Base-by-base conservation (phyloP, 306 rosid genomes). In the Prunus mume region DNA sequence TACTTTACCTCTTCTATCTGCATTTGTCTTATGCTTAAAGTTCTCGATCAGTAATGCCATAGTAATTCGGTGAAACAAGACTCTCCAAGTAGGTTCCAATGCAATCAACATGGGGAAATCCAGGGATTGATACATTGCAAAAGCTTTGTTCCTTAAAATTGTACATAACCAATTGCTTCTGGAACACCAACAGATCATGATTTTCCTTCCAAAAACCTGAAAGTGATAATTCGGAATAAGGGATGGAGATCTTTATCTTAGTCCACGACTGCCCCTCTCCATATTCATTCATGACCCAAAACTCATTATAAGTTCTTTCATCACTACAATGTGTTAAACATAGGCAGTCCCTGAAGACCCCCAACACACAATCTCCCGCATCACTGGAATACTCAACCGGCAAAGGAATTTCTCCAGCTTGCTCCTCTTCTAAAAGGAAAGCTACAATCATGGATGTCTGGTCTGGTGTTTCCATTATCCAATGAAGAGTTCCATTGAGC, bases 241-340 rank as follows among this genome's bases (percentile, higher is more conserved):
- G 47, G 15, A 50, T 50, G 18, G 27, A 69, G 46, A 51, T 19
- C 18, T 11, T 18, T 15, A 69, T 69, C 27, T 28, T 50, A 69
- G 74, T 49, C 74, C 73, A 69, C 25, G 60, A 47, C 73, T 49
- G 22, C 15, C 43, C 27, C 25, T 18, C 6, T 5, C 27, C 43
- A 50, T 27, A 49, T 28, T 69, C 5, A 20, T 69, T 49, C 73
- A 49, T 69, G 11, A 69, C 18, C 73, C 61, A 69, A 69, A 69
- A 69, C 45, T 50, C 46, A 18, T 27, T 25, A 9, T 3, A 17
- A 14, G 12, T 17, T 45, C 7, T 4, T 6, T 5, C 14, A n/a
- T 9, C 18, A 4, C 7, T 28, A n/a, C 1, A 10, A 3, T 0
- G 9, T 17, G 45, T 27, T 49, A 50, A 25, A 27, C 60, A 69